Percentiles rank a stretch among this genome's conserved stretches.
phyloP scores from a whole-genome alignment of 2,329 filamentous ascomycete species.

The Apiospora marii region DNA sequence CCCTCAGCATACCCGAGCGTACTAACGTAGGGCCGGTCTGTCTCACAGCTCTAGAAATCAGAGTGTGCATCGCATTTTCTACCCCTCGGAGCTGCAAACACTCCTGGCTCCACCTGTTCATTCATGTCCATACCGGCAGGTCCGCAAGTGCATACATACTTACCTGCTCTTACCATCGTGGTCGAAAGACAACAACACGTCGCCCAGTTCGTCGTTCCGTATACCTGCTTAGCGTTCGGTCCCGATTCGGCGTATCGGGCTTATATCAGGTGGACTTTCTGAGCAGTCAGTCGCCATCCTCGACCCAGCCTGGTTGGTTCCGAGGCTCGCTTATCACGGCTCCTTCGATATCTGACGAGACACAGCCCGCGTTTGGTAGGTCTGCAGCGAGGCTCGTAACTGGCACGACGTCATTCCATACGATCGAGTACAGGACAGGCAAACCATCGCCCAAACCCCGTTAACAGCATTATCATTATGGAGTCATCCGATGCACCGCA shows the following conservation, averaged over 20 bases:
- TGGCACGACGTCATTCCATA: constrained; percentile 17
- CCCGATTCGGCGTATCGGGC: background rate
- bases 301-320: background rate
- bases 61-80: background rate
- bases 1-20: background rate
- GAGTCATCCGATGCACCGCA: constrained; percentile 48
- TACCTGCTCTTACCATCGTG: background rate
- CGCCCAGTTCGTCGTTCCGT: background rate
- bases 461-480: constrained; percentile 48
- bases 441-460: constrained; percentile 25
- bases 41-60: background rate
- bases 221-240: background rate
- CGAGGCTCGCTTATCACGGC: background rate
- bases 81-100: background rate
- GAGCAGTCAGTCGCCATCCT: constrained; percentile 16
- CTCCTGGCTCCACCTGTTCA: background rate
- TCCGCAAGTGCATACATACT: constrained; percentile 1
- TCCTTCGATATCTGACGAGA: background rate
- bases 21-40: constrained; percentile 1
- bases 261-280: constrained; percentile 15
- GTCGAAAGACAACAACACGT: background rate
- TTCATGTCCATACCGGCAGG: background rate
- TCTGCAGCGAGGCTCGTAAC: background rate
- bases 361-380: background rate
- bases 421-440: background rate